Conservation (phyloP, 2,329 filamentous ascomycete species). For the Dryadomyces quercus-mongolicae region DNA sequence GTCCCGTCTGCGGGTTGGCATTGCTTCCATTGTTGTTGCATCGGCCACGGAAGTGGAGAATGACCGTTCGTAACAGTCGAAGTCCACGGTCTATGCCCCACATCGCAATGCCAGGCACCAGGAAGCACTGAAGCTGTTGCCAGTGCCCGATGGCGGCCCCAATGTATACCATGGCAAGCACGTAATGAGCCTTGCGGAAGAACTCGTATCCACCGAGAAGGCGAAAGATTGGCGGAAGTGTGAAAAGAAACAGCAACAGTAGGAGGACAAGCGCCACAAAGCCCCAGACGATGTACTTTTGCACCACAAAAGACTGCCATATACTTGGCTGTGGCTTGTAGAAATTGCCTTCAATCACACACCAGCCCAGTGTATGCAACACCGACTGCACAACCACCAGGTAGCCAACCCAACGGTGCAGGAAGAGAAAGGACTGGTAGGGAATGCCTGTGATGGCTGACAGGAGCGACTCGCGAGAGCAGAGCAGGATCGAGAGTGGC, state of each 20-base stretch:
- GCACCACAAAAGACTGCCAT: conserved; percentile 42
- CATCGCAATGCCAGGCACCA: conserved; percentile 52
- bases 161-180: conserved; percentile 62
- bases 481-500: conserved; percentile 54
- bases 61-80: conserved; percentile 42
- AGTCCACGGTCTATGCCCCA: conserved; percentile 53
- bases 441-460: conserved; percentile 60
- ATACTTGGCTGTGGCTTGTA: conserved; percentile 36
- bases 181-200: conserved; percentile 63
- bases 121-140: conserved; percentile 53
- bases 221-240: conserved; percentile 43
- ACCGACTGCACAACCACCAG: conserved; percentile 57
- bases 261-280: conserved; percentile 55
- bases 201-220: conserved; percentile 53
- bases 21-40: too few species aligned
- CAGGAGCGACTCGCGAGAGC: conserved; percentile 58
- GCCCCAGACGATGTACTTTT: conserved; percentile 64
- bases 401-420: conserved; percentile 65
- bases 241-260: conserved; percentile 41
- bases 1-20: conserved; percentile 13
- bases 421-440: conserved; percentile 66
- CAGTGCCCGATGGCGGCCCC: conserved; percentile 69
- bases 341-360: conserved; percentile 22
- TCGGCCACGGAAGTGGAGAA: conserved; percentile 47
- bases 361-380: conserved; percentile 58